Conservation (phyloP, 257 asterid species). For the Ehretia macrophylla region DNA sequence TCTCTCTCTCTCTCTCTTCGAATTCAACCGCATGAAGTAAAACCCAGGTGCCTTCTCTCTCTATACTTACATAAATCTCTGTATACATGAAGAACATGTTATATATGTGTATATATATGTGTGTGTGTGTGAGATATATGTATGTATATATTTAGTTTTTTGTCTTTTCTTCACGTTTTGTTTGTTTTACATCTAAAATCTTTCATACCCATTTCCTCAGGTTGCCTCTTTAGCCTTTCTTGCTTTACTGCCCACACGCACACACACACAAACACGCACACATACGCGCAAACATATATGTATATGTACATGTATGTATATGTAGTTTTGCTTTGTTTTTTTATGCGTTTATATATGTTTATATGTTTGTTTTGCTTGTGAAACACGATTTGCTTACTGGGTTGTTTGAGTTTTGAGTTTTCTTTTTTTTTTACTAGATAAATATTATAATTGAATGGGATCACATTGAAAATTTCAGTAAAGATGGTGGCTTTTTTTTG, state of each 20-base stretch:
- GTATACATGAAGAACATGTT: too few relatives aligned
- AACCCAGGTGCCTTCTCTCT: constrained; percentile 20
- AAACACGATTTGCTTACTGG: constrained; percentile 22
- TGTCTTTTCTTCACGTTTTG: constrained; percentile 19
- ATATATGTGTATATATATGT: constrained; percentile 1
- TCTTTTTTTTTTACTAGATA: background rate
- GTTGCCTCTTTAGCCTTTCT: constrained; percentile 11
- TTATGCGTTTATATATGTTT: constrained; percentile 3
- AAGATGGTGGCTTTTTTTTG: constrained; percentile 15
- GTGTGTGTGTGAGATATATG: constrained; percentile 13
- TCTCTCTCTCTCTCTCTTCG: constrained; percentile 20
- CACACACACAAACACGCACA: too few relatives aligned
- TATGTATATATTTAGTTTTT: constrained; percentile 3
- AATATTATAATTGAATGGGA: constrained; percentile 26
- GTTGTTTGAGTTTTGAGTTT: background rate
- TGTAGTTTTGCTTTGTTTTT: constrained; percentile 7
- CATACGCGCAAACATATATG: background rate
- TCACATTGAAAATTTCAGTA: constrained; percentile 29
- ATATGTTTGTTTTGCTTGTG: constrained; percentile 20
- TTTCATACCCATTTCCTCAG: constrained; percentile 32
- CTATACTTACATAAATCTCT: background rate
- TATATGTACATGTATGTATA: constrained; percentile 3
- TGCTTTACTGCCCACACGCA: too few relatives aligned
- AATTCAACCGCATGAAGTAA: constrained; percentile 29
- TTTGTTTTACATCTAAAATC: constrained; percentile 30